Conservation (phyloP, 2,329 filamentous ascomycete genomes). For the Penicillium occitanis region DNA sequence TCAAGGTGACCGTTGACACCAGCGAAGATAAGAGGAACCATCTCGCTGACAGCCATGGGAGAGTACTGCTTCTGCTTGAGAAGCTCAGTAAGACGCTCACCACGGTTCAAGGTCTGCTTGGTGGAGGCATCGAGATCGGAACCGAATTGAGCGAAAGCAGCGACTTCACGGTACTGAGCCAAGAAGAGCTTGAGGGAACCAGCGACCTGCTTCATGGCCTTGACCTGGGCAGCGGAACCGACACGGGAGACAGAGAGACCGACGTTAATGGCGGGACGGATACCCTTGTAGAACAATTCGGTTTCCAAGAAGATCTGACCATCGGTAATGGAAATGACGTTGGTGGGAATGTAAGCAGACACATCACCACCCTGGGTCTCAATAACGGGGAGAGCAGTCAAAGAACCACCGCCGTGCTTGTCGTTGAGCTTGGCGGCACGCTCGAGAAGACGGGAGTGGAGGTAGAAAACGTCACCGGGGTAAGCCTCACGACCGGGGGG, state of each 20-base stretch:
- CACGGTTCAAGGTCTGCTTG: constrained; percentile 97
- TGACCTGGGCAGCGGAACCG: constrained; percentile 98
- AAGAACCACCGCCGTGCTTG: constrained; percentile 89
- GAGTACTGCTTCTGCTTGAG: constrained; percentile 99
- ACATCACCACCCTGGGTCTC: constrained; percentile 99
- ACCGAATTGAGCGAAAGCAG: constrained; percentile 99
- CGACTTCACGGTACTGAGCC: constrained; percentile 99
- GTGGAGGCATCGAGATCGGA: constrained; percentile 98
- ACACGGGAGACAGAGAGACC: constrained; percentile 99
- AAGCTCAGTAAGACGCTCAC: constrained; percentile 97
- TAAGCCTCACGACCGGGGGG: constrained; percentile 99
- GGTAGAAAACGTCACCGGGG: constrained; percentile 98
- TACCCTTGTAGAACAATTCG: constrained; percentile 99
- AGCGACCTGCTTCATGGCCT: constrained; percentile 99
- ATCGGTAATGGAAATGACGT: constrained; percentile 99
- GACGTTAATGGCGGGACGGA: constrained; percentile 99
- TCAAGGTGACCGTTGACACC: constrained; percentile 98
- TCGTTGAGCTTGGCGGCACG: constrained; percentile 99
- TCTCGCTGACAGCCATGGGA: constrained; percentile 98
- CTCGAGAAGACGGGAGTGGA: constrained; percentile 98
- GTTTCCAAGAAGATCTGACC: constrained; percentile 99
- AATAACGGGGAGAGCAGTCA: constrained; percentile 96
- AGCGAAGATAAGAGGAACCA: constrained; percentile 98
- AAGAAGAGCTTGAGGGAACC: constrained; percentile 99
- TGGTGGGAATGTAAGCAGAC: constrained; percentile 99